Percentiles rank a stretch among this genome's conserved stretches.
These are phyloP conservation scores for Cladophialophora exuberans DNA, from an alignment of 2,329 filamentous ascomycete species.

Conservation along the genomic window DNA sequence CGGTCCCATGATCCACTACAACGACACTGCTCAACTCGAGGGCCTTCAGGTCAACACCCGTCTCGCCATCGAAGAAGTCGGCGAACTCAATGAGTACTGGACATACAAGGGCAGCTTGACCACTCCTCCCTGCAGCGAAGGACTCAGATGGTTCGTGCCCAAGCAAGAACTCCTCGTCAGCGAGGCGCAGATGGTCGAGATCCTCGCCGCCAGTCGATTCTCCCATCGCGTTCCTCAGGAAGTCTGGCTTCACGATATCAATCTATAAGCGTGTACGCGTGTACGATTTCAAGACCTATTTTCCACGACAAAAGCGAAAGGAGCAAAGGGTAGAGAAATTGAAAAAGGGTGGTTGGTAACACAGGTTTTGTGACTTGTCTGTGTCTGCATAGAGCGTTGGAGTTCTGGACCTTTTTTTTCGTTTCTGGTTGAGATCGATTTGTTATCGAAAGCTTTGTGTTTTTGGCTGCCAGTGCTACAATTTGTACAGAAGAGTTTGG, in stretches of 20 bases:
- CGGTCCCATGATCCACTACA: conserved; percentile 42
- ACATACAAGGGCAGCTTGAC: conserved; percentile 64
- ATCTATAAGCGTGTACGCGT: conserved; percentile 37
- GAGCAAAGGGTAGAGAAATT: no score
- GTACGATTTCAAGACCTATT: background rate
- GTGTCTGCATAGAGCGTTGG: no score
- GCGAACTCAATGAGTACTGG: conserved; percentile 40
- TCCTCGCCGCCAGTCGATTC: conserved; percentile 51
- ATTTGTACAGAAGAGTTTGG: no score
- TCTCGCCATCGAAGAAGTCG: conserved; percentile 28
- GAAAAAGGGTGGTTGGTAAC: no score
- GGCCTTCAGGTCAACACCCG: conserved; percentile 26
- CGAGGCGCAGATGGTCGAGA: conserved; percentile 52
- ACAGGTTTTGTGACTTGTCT: background rate
- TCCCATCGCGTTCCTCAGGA: conserved; percentile 50
- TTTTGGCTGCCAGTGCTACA: no score
- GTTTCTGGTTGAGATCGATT: no score
- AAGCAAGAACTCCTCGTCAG: conserved; percentile 44
- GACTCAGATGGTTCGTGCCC: conserved; percentile 53
- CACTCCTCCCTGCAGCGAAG: conserved; percentile 65
- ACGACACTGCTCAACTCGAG: conserved; percentile 36
- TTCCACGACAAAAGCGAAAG: conserved; percentile 8
- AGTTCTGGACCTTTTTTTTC: no score
- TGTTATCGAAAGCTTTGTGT: no score
- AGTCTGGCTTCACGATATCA: conserved; percentile 52